Conservation (phyloP, 2,329 filamentous ascomycete genomes). For the Aspergillus jensenii region DNA sequence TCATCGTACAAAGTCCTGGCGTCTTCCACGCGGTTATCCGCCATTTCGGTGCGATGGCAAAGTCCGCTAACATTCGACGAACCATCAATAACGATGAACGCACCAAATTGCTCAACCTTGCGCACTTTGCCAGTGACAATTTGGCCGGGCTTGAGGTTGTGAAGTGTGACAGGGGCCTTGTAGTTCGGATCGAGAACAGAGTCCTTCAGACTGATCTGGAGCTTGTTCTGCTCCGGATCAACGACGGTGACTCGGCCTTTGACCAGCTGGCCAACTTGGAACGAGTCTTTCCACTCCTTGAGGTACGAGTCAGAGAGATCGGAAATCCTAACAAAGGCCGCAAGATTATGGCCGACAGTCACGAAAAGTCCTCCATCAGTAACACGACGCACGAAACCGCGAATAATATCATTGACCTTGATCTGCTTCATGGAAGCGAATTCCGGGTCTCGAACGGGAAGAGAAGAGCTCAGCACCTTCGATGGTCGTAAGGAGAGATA, state of each 20-base stretch:
- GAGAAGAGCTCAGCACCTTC: slow-evolving; percentile 80
- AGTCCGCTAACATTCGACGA: slow-evolving; percentile 88
- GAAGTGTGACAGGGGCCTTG: slow-evolving; percentile 68
- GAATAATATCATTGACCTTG: slow-evolving; percentile 72
- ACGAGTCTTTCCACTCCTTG: slow-evolving; percentile 92
- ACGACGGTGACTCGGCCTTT: slow-evolving; percentile 78
- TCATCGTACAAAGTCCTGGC: slow-evolving; percentile 86
- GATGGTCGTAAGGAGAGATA: slow-evolving; percentile 82
- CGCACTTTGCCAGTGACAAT: slow-evolving; percentile 85
- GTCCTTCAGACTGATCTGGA: slow-evolving; percentile 84
- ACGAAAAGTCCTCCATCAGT: slow-evolving; percentile 88
- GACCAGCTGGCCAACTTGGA: slow-evolving; percentile 85
- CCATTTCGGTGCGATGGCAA: slow-evolving; percentile 90
- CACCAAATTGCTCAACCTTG: slow-evolving; percentile 92
- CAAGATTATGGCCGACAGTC: slow-evolving; percentile 74
- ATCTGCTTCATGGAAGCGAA: slow-evolving; percentile 71
- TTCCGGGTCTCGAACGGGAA: slow-evolving; percentile 78
- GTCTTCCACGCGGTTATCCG: slow-evolving; percentile 77
- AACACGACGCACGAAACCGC: slow-evolving; percentile 90
- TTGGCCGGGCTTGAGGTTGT: slow-evolving; percentile 77
- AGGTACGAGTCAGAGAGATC: slow-evolving; percentile 88
- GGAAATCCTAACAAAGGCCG: slow-evolving; percentile 78
- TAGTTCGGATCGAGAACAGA: slow-evolving; percentile 81
- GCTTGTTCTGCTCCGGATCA: slow-evolving; percentile 66
- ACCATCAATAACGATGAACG: slow-evolving; percentile 86